phyloP scores from a whole-genome alignment of 2,329 filamentous ascomycete genomes.

The Didymella segeticola region DNA sequence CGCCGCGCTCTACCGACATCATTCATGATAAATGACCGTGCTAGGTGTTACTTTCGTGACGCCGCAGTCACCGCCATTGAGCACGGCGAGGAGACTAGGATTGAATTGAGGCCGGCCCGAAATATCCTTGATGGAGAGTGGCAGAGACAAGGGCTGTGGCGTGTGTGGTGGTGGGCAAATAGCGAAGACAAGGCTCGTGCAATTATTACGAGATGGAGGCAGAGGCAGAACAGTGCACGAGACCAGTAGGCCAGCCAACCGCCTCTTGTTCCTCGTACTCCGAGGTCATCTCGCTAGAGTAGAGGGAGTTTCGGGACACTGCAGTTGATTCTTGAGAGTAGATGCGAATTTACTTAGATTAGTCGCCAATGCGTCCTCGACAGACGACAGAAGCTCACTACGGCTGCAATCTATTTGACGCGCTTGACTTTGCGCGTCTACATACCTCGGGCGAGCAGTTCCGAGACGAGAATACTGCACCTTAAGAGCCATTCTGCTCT shows the following conservation, averaged over 20 bases:
- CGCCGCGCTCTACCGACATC: neutral
- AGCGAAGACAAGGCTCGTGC: conserved; percentile 32
- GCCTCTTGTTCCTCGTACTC: too few species aligned
- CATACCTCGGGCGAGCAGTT: too few species aligned
- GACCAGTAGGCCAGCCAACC: neutral
- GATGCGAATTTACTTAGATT: neutral
- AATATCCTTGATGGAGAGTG: conserved; percentile 19
- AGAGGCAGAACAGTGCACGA: neutral
- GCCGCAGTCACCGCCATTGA: neutral
- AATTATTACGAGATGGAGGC: conserved; percentile 32
- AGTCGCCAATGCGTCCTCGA: neutral
- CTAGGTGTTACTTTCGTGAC: neutral
- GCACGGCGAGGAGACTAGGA: neutral
- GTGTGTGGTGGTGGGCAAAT: conserved; percentile 37
- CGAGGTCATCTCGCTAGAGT: neutral
- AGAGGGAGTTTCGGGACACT: too few species aligned
- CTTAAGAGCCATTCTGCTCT: too few species aligned
- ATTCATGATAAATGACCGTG: neutral
- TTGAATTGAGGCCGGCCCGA: neutral
- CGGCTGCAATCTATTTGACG: neutral
- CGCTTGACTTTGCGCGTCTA: neutral
- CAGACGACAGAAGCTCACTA: neutral
- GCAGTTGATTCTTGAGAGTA: neutral
- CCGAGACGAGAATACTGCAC: too few species aligned
- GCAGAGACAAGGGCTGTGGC: conserved; percentile 21